Conservation (phyloP, 768 basidiomycete species). For the Panellus pusillus region DNA sequence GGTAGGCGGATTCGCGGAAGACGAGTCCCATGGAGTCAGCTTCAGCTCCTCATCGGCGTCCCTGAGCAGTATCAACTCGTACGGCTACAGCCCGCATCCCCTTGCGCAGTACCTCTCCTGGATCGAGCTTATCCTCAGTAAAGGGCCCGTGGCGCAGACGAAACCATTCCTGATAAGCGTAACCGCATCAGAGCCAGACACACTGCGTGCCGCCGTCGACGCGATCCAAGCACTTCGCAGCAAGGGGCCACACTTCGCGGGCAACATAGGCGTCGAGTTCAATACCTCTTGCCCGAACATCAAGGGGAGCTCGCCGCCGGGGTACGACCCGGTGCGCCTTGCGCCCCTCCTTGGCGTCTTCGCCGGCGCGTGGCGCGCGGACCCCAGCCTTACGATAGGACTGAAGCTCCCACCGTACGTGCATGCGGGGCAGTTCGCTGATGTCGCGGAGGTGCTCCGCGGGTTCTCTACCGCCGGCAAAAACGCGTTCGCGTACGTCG, state of each 20-base stretch:
- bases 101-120: constrained; percentile 66
- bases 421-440: constrained; percentile 57
- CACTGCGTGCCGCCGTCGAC: constrained; percentile 55
- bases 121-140: constrained; percentile 52
- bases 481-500: constrained; percentile 62
- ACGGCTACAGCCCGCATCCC: constrained; percentile 83
- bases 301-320: constrained; percentile 55
- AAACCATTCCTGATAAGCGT: constrained; percentile 79
- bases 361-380: constrained; percentile 45
- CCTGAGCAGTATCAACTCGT: constrained; percentile 57
- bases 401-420: constrained; percentile 81
- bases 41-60: constrained; percentile 42
- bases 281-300: constrained; percentile 90
- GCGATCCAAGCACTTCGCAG: constrained; percentile 62
- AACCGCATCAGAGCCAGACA: constrained; percentile 56
- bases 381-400: constrained; percentile 63
- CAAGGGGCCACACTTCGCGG: constrained; percentile 18
- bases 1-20: constrained; percentile 67
- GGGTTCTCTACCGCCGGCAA: constrained; percentile 32
- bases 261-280: constrained; percentile 66
- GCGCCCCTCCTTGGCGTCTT: constrained; percentile 55
- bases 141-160: constrained; percentile 26
- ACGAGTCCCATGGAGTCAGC: constrained; percentile 57
- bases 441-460: constrained; percentile 48
- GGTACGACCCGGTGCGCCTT: constrained; percentile 59